A percentile compares a stretch with the other conserved stretches of the same genome.
Conservation (phyloP, 768 basidiomycete genomes). For the Hortiboletus flavorubellus region DNA sequence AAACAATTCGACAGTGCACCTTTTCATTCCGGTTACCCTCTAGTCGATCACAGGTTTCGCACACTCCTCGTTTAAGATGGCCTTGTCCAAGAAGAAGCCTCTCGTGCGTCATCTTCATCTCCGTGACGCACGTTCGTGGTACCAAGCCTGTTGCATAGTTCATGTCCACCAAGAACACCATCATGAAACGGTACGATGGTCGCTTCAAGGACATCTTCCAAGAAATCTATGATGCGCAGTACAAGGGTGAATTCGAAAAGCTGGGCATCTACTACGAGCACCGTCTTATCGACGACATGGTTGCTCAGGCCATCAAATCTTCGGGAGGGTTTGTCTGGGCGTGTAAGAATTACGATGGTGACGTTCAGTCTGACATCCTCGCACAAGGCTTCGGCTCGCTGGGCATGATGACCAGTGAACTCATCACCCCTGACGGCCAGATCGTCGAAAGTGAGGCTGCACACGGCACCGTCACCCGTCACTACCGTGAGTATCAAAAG, state of each 20-base stretch:
- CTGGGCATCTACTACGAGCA: conserved; percentile 90
- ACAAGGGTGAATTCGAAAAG: conserved; percentile 67
- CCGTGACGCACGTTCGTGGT: conserved; percentile 1
- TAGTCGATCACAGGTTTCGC: conserved; percentile 94
- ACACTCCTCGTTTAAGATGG: conserved; percentile 98
- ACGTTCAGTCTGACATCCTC: conserved; percentile 88
- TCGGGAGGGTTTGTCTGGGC: conserved; percentile 88
- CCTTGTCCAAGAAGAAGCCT: conserved; percentile 70
- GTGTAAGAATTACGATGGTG: conserved; percentile 79
- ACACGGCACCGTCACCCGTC: conserved; percentile 94
- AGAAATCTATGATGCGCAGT: conserved; percentile 84
- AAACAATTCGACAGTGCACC: background rate
- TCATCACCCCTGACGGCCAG: conserved; percentile 92
- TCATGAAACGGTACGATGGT: conserved; percentile 96
- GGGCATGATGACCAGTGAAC: conserved; percentile 98
- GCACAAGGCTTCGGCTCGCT: conserved; percentile 96
- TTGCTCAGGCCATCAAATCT: conserved; percentile 96
- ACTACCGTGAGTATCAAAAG: conserved; percentile 97
- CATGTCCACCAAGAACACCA: conserved; percentile 98
- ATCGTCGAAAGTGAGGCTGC: conserved; percentile 95
- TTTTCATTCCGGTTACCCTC: background rate
- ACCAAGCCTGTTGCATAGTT: conserved; percentile 45
- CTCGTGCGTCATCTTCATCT: conserved; percentile 42
- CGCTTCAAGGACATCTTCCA: conserved; percentile 99
- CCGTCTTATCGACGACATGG: conserved; percentile 97